Evolutionary conservation across 495 filamentous ascomycete genomes (phyloP), one percentile per base, ranked within the genome.

Genomic region (Aspergillus mulundensis): DNA sequence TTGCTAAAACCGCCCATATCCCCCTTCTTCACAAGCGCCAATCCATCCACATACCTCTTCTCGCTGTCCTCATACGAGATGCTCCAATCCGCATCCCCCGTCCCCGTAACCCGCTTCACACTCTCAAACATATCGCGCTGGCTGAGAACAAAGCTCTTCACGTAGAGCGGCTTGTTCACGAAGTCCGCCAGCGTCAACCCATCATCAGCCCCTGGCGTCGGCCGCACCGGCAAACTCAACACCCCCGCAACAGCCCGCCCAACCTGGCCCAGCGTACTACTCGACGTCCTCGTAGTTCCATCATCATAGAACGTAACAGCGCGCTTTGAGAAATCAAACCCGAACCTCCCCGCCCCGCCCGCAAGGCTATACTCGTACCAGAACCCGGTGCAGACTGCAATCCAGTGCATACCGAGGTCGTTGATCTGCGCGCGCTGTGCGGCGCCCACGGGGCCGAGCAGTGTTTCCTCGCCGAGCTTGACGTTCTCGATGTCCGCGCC

Each of bases 321-420:
- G n/a, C 57, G 60, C 1, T 71, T 70, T 0, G 40, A 28, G 30
- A 81, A 62, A 53, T 82, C 75, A 55, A 83, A 77, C 2, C 81
- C 81, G 53, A 64, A 81, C 0, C 40, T 28, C 0, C 53, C 20
- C 0, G 59, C 50, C 0, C 68, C 61, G 11, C 66, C 42, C 0
- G 64, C 65, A 1, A 82, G 60, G 54, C 71, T 77, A 50, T 66
- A 80, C 47, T 82, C 80, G 64, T 82, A 84, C 80, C 80, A 83
- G 61, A 81, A 78, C 5, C 70, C 68, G 34, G 70, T 75, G 3
- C 61, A 49, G 0, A 87, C 49, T 5, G 61, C 67, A 25, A 86
- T 75, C 72, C 75, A 86, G 44, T 69, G 73, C 30, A 65, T 62
- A 1, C 78, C 80, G 0, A 76, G 57, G 14, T 66, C 54, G 44